Conservation (phyloP, 192 early-diverging fungal genomes). For the Backusella sp. region DNA sequence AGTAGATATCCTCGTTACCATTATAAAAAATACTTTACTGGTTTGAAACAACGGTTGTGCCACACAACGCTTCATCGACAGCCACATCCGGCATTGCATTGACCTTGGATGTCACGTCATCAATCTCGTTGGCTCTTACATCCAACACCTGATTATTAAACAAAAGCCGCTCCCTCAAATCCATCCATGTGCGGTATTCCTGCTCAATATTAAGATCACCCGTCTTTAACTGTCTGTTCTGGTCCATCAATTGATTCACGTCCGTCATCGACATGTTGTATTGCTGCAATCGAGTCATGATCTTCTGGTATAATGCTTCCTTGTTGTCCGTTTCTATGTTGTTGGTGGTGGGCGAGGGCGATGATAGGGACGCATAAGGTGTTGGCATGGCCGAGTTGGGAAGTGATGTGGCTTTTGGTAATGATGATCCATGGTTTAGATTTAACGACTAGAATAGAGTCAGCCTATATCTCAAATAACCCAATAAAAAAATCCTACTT, state of each 20-base stretch:
- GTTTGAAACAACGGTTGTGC: slow-evolving; percentile 65
- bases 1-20: neutral
- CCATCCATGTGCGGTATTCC: slow-evolving; percentile 56
- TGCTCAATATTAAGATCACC: slow-evolving; percentile 64
- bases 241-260: slow-evolving; percentile 53
- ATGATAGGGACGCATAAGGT: neutral
- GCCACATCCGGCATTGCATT: slow-evolving; percentile 56
- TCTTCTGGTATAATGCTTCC: slow-evolving; percentile 60
- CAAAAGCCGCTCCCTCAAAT: slow-evolving; percentile 59
- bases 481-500: neutral
- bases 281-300: slow-evolving; percentile 52
- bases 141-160: slow-evolving; percentile 66
- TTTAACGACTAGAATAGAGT: neutral
- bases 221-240: slow-evolving; percentile 69
- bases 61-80: slow-evolving; percentile 61
- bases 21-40: slow-evolving; percentile 45
- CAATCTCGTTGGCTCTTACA: slow-evolving; percentile 59
- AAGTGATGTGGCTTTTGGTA: slow-evolving; percentile 10
- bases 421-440: neutral
- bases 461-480: too few relatives aligned
- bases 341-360: slow-evolving; percentile 37
- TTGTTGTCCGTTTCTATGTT: slow-evolving; percentile 35
- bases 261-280: slow-evolving; percentile 57
- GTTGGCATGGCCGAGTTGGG: neutral
- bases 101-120: slow-evolving; percentile 48